Percentiles rank a stretch among this genome's conserved stretches.
Conservation (phyloP, 495 filamentous ascomycete genomes). For the Xylaria palmicola region DNA sequence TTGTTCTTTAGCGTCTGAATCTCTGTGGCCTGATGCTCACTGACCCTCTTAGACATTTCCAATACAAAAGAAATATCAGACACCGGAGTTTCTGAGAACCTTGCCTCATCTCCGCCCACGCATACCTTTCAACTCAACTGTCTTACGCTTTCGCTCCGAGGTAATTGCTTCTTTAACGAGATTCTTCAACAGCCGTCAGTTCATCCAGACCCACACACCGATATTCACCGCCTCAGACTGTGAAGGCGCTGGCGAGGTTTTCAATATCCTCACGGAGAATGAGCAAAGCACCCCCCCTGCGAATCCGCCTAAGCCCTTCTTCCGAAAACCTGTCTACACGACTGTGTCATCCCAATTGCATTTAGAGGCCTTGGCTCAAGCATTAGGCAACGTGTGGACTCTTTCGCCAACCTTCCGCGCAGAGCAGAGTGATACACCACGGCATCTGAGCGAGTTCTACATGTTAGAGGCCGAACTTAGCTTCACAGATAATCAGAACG, state of each 20-base stretch:
- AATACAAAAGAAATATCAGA: constrained; percentile 92
- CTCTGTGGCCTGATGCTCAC: constrained; percentile 16
- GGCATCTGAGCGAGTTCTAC: constrained; percentile 96
- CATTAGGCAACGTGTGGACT: constrained; percentile 90
- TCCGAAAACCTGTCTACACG: constrained; percentile 87
- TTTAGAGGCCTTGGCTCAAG: constrained; percentile 86
- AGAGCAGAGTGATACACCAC: constrained; percentile 89
- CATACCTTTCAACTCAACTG: constrained; percentile 73
- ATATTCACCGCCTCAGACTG: constrained; percentile 97
- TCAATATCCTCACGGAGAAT: constrained; percentile 57
- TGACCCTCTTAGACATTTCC: constrained; percentile 67
- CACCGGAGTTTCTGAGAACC: constrained; percentile 80
- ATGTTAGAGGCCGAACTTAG: constrained; percentile 92
- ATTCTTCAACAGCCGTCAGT: constrained; percentile 68
- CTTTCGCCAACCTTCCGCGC: constrained; percentile 91
- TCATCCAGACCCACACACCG: constrained; percentile 86
- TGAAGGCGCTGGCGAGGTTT: constrained; percentile 96
- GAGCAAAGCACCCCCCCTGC: constrained; percentile 21
- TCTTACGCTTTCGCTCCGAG: constrained; percentile 83
- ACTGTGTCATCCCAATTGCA: constrained; percentile 95
- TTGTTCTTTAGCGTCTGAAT: not conserved
- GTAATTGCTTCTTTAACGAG: constrained; percentile 66
- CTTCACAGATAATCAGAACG: constrained; percentile 67
- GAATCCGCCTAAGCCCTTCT: constrained; percentile 55
- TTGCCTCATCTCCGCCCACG: constrained; percentile 87